These are phyloP conservation scores for Phoma herbarum DNA, from an alignment of 2,329 filamentous ascomycete species.

Conservation along the genomic window DNA sequence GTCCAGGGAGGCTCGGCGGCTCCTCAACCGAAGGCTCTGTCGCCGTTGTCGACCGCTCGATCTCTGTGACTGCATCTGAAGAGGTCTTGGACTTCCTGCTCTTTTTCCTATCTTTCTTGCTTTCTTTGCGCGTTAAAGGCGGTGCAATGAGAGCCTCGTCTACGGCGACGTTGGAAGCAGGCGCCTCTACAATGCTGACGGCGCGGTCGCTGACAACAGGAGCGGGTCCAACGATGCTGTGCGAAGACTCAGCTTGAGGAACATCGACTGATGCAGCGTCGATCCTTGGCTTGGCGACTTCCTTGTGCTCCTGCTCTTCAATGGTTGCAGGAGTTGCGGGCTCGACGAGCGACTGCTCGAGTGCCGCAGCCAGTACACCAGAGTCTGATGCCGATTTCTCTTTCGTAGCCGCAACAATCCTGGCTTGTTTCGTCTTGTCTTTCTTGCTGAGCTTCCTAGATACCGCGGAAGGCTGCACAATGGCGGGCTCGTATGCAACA, in stretches of 20 bases:
- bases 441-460: conserved; percentile 38
- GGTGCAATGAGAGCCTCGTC: conserved; percentile 24
- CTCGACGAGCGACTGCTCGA: neutral
- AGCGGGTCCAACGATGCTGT: neutral
- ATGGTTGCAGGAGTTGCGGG: neutral
- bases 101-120: conserved; percentile 47
- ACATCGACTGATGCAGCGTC: neutral
- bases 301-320: neutral
- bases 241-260: neutral
- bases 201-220: neutral
- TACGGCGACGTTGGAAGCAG: neutral
- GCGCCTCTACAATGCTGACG: conserved; percentile 18
- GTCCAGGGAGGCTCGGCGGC: neutral
- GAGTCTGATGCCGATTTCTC: neutral
- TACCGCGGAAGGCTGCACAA: conserved; percentile 22
- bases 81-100: conserved; percentile 26
- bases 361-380: neutral
- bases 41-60: conserved; percentile 3
- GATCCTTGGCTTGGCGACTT: neutral
- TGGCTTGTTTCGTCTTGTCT: conserved; percentile 51
- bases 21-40: neutral
- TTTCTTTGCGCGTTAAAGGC: conserved; percentile 33
- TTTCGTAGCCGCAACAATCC: neutral
- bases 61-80: neutral
- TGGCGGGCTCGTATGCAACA: neutral